These are phyloP conservation scores for Xylaria longipes DNA, from an alignment of 495 filamentous ascomycete genomes.

Conservation along the genomic window DNA sequence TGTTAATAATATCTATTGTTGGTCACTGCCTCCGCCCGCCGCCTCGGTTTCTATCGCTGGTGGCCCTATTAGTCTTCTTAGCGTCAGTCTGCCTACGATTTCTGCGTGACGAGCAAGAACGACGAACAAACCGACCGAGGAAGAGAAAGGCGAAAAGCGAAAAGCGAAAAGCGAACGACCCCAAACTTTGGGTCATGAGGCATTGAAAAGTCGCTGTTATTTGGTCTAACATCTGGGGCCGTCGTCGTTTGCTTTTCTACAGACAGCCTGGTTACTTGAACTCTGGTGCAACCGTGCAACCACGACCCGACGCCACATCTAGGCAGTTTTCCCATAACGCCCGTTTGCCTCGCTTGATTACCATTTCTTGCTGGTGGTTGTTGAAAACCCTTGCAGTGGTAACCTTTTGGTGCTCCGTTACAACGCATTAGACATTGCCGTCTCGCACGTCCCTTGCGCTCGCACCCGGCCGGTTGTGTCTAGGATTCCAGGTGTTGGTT, in stretches of 20 bases:
- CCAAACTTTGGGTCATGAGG: not conserved
- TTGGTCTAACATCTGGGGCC: not conserved
- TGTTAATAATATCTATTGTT: slow-evolving; percentile 13
- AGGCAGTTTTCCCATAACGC: slow-evolving; percentile 11
- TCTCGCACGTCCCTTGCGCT: not conserved
- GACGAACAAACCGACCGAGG: not conserved
- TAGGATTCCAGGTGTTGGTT: not conserved
- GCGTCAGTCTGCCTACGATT: not conserved
- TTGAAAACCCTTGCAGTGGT: not conserved
- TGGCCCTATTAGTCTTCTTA: not conserved
- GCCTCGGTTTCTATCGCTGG: not conserved
- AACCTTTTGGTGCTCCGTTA: not conserved
- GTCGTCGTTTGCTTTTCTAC: not conserved
- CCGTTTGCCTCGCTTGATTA: not conserved
- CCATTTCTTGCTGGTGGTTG: not conserved
- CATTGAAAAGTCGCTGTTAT: not conserved
- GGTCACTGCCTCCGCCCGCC: not conserved
- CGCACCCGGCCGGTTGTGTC: not conserved
- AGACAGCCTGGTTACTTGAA: not conserved
- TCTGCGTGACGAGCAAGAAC: not conserved
- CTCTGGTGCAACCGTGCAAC: not conserved
- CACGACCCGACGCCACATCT: not conserved
- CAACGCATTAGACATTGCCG: not conserved
- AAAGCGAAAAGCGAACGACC: not conserved
- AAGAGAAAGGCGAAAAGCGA: not conserved